Percentiles rank a stretch among this genome's conserved stretches.
Conservation (phyloP, 1,284 basidiomycete genomes). For the Sanghuangporus sanghuang region DNA sequence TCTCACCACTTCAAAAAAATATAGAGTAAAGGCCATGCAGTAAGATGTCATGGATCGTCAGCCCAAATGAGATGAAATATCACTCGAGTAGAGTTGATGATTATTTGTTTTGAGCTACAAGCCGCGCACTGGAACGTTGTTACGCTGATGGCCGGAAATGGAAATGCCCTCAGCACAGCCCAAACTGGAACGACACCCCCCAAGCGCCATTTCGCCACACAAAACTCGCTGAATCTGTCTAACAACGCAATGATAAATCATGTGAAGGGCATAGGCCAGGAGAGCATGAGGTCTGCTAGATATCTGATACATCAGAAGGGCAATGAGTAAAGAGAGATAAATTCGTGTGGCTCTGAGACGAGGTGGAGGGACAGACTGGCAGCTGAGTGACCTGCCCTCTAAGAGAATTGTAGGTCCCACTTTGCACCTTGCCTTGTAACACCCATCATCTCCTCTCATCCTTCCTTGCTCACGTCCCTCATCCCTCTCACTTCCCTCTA, state of each 20-base stretch:
- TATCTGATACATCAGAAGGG: not conserved
- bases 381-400: not conserved
- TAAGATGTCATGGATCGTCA: too few species aligned
- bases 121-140: too few species aligned
- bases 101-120: too few species aligned
- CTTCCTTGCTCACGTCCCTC: not conserved
- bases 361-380: not conserved
- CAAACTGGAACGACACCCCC: not conserved
- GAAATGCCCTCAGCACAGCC: not conserved
- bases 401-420: not conserved
- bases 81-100: too few species aligned
- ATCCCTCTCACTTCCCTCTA: not conserved
- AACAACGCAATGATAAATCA: not conserved
- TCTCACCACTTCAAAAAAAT: too few species aligned
- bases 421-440: constrained; percentile 3
- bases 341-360: not conserved
- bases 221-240: not conserved
- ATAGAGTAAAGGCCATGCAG: too few species aligned
- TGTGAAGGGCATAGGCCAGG: not conserved
- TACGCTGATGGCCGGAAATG: not conserved
- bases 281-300: not conserved
- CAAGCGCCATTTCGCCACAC: not conserved
- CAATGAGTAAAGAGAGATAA: not conserved
- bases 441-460: not conserved
- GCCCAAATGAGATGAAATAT: too few species aligned